Evolutionary conservation across 140 eudicot genomes (phyloP), one percentile per base, ranked within the genome.

Genomic region (Senecio squalidus): DNA sequence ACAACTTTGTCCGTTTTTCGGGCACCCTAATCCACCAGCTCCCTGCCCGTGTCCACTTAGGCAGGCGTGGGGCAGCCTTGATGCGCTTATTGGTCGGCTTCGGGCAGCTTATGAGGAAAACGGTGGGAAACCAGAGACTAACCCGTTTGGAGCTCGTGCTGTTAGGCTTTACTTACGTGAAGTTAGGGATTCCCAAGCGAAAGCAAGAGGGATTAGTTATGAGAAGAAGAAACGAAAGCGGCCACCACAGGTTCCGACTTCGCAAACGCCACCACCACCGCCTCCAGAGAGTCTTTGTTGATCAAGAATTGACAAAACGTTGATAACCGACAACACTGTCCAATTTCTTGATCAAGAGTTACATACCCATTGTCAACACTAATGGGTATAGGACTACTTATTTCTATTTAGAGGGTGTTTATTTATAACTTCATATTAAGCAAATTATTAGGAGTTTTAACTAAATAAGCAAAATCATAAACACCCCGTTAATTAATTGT

Each of bases 41-140:
- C 81, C 82, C 23, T 81, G 88, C 56, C 76, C 88, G 10, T 81
- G 88, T 63, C 88, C 88, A 8, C 76, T 81, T 39, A 60, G 80
- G 5, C 88, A 81, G 62, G 87, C 87, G 1, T 81, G 87, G 87
- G 87, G 87, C 69, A 81, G 88, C 72, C 88, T 81, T 17, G 88
- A 81, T 39, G 88, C 88, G 0, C 84, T 81, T 46, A 65, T 81
- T 11, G 88, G 88, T 50, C 69, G 88, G 25, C 88, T 81, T 9
- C 74, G 88, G 33, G 88, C 88, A 16, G 88, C 88, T 23, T 81
- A 40, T 46, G 86, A 80, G 44, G 86, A 80, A 49, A 76, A 80
- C 71, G 86, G 86, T 4, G 86, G 86, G 26, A 58, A 59, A 40
- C 77, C 86, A 3, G 86, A 80, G 56, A 76, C 56, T 15, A 80